Evolutionary conservation across 2,329 filamentous ascomycete genomes (phyloP), one percentile per base, ranked within the genome.

Genomic region (Ophiostoma triangulosporum): DNA sequence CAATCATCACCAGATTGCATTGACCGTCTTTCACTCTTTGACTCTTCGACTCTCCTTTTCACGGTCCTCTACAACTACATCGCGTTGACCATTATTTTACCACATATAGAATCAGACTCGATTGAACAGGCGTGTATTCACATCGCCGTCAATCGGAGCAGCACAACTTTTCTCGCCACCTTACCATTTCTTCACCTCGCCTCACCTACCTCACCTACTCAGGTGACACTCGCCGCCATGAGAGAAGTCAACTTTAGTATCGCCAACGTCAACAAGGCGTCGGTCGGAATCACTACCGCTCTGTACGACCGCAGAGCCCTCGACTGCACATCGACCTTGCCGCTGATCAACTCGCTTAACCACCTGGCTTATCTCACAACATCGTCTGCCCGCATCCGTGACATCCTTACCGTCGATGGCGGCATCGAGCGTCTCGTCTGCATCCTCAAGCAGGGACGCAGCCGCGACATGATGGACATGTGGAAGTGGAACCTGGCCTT

Each of bases 401-500:
- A 98, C 67, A 98, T 98, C 59, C 79, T 98, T 60, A 97, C 91
- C 54, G 88, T 98, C 71, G 93, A 98, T 85, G 93, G 93, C 69
- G 93, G 93, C 58, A 93, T 98, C 68, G 93, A 98, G 73, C 77
- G 91, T 60, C 75, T 98, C 61, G 88, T 98, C 66, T 96, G 89
- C 77, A 96, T 98, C 65, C 80, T 98, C 68, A 98, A 98, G 70
- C 88, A 95, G 70, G 93, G 93, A 58, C 80, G 93, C 65, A 96
- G 88, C 71, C 94, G 90, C 70, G 91, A 98, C 67, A 85, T 96
- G 83, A 96, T 97, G 91, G 91, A 96, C 68, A 95, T 95, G 87
- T 98, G 93, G 93, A 97, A 97, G 71, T 98, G 93, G 93, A 98
- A 96, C 65, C 77, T 98, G 58, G 93, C 93, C 52, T 98, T 98